phyloP scores from a whole-genome alignment of 257 asterid genomes.

The Striga asiatica region DNA sequence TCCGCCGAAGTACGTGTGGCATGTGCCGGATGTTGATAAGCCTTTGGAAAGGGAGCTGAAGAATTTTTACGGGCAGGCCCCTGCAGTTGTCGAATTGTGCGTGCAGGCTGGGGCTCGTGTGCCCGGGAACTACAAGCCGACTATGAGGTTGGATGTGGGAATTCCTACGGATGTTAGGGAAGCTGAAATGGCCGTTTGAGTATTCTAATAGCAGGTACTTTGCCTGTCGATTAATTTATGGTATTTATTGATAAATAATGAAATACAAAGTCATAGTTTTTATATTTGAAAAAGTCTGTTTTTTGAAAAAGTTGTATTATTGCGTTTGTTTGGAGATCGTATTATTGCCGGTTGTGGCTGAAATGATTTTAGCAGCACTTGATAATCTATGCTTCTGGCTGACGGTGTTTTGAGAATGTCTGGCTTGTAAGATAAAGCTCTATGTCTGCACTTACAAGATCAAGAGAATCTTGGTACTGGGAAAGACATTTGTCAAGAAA shows the following conservation, averaged over 20 bases:
- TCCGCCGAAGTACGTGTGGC: constrained; percentile 93
- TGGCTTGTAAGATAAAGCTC: background rate
- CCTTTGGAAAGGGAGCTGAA: constrained; percentile 59
- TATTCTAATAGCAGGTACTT: background rate
- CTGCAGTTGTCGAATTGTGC: constrained; percentile 79
- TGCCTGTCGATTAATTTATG: background rate
- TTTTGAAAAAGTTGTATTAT: background rate
- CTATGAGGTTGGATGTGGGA: constrained; percentile 93
- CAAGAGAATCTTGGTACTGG: background rate
- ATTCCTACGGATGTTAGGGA: constrained; percentile 61
- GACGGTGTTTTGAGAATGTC: background rate
- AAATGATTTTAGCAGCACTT: too few species aligned
- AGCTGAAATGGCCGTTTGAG: constrained; percentile 90
- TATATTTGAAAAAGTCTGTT: background rate
- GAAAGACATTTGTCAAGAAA: background rate
- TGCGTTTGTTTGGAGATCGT: too few species aligned
- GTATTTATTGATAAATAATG: background rate
- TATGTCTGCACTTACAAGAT: background rate
- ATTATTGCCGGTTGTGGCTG: too few species aligned
- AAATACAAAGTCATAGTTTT: background rate
- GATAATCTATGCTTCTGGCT: background rate
- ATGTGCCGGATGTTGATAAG: constrained; percentile 45
- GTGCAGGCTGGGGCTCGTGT: constrained; percentile 74
- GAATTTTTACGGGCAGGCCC: constrained; percentile 86
- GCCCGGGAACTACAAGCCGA: constrained; percentile 74